Evolutionary conservation across 2,329 filamentous ascomycete species (phyloP).

Genomic region (Epichloe aotearoae): DNA sequence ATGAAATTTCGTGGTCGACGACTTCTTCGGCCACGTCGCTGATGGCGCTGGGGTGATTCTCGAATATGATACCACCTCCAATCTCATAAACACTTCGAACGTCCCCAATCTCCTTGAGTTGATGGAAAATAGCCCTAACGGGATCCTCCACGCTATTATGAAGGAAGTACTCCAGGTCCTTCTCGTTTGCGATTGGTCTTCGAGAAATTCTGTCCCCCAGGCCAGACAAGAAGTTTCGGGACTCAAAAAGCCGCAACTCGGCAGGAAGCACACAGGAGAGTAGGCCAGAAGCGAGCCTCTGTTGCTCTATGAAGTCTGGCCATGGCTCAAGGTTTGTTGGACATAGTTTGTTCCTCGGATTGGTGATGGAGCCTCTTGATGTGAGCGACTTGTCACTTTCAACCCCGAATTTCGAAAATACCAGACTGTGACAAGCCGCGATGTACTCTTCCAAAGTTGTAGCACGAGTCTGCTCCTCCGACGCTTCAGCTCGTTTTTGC

Average conservation of each 20-base stretch:
- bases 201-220: background rate
- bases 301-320: constrained; percentile 8
- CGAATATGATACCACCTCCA: constrained; percentile 2
- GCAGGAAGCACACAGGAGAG: background rate
- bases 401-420: constrained; percentile 14
- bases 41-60: background rate
- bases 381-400: constrained; percentile 14
- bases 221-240: background rate
- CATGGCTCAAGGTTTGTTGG: constrained; percentile 16
- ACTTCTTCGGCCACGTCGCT: background rate
- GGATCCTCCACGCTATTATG: constrained; percentile 2
- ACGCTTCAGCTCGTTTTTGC: background rate
- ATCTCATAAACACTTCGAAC: background rate
- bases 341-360: constrained; percentile 17
- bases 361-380: constrained; percentile 15
- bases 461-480: constrained; percentile 9
- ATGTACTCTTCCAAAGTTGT: constrained; percentile 21
- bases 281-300: background rate
- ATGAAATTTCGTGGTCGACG: background rate
- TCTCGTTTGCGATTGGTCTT: constrained; percentile 1
- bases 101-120: background rate
- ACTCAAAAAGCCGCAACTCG: background rate
- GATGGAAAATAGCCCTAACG: background rate
- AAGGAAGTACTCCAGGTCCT: constrained; percentile 2
- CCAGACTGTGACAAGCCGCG: constrained; percentile 13